phyloP scores from a whole-genome alignment of 2,329 filamentous ascomycete species.

The Aspergillus carbonarius region DNA sequence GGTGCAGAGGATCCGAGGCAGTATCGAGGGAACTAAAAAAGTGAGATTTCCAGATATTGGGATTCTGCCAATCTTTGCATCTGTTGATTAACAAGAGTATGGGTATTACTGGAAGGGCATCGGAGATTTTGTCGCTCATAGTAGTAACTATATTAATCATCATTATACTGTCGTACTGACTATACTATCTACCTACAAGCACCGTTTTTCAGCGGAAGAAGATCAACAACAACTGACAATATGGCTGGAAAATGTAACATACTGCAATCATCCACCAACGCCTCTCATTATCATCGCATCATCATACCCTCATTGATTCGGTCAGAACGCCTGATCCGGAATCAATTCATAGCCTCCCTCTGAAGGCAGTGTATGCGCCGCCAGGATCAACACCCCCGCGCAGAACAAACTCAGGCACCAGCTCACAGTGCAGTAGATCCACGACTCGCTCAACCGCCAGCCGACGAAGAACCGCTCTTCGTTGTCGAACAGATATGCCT shows the following conservation, averaged over 20 bases:
- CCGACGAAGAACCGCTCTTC: constrained; percentile 80
- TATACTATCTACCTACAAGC: neutral
- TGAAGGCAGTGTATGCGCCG: constrained; percentile 68
- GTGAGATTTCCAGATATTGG: constrained; percentile 41
- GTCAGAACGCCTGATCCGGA: constrained; percentile 41
- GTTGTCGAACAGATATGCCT: constrained; percentile 82
- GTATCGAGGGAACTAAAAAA: constrained; percentile 22
- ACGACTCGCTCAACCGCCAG: constrained; percentile 78
- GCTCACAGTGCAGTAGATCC: constrained; percentile 67
- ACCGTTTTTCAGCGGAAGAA: neutral
- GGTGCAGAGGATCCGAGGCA: constrained; percentile 22
- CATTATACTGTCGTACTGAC: neutral
- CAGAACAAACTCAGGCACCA: constrained; percentile 58
- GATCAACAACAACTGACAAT: neutral
- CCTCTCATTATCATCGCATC: constrained; percentile 1
- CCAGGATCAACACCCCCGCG: constrained; percentile 60
- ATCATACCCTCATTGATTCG: neutral
- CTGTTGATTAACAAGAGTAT: neutral
- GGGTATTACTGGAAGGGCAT: constrained; percentile 2
- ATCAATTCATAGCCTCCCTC: constrained; percentile 87
- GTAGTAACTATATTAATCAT: neutral
- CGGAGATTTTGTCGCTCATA: neutral
- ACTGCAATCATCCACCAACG: constrained; percentile 1
- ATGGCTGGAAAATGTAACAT: neutral
- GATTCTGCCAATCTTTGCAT: constrained; percentile 36